phyloP scores from a whole-genome alignment of 2,329 filamentous ascomycete genomes.

The Curvularia sp. region DNA sequence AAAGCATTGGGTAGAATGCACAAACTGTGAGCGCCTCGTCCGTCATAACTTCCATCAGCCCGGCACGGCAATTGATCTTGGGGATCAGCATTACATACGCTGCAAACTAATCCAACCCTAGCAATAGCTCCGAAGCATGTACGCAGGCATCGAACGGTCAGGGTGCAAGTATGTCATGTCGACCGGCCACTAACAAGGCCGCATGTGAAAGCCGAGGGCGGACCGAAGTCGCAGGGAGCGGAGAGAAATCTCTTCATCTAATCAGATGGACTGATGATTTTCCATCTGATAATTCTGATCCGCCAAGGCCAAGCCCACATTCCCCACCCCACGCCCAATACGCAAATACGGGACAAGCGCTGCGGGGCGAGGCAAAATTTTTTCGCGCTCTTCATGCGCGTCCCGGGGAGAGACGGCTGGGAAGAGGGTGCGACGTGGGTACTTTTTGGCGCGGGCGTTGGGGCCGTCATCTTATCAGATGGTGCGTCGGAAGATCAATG shows the following conservation, averaged over 20 bases:
- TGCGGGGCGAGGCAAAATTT: conserved; percentile 38
- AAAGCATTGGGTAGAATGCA: neutral
- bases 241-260: conserved; percentile 19
- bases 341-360: conserved; percentile 26
- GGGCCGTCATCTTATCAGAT: conserved; percentile 43
- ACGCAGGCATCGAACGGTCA: conserved; percentile 12
- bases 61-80: conserved; percentile 19
- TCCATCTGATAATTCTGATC: conserved; percentile 35
- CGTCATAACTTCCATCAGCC: conserved; percentile 31
- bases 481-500: conserved; percentile 28
- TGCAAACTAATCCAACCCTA: conserved; percentile 23
- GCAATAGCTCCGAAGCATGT: conserved; percentile 35
- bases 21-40: conserved; percentile 27
- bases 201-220: conserved; percentile 19
- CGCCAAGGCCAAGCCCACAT: conserved; percentile 5
- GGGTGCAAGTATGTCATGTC: too few species aligned
- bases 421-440: neutral
- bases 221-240: conserved; percentile 26
- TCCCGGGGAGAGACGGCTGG: neutral
- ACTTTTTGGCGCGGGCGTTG: conserved; percentile 10
- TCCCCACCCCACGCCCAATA: conserved; percentile 24
- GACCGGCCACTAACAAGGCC: too few species aligned
- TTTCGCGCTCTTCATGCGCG: conserved; percentile 38
- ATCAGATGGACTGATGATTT: conserved; percentile 30
- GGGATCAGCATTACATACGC: conserved; percentile 20